Evolutionary conservation across 352 stramenopile genomes (phyloP).

Genomic region (Pythium phragmitis): DNA sequence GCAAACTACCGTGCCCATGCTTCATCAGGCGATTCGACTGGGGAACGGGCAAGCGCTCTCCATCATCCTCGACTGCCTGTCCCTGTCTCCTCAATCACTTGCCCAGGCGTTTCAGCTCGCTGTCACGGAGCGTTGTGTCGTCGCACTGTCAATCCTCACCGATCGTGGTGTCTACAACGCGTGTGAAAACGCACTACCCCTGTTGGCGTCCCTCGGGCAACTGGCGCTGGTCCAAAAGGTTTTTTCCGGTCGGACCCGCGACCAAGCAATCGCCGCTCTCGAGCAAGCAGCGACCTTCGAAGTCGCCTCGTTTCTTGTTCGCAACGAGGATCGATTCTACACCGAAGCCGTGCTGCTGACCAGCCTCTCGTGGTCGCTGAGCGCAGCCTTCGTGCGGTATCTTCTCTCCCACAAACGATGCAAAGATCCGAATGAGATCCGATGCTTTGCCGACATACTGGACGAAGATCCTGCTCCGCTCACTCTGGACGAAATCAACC

Average conservation of each 20-base stretch:
- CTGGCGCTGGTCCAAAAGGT: not conserved
- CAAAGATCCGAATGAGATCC: not conserved
- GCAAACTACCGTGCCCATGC: not conserved
- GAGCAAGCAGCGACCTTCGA: not conserved
- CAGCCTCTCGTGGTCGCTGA: not conserved
- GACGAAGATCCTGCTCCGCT: not conserved
- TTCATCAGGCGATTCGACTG: not conserved
- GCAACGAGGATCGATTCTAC: not conserved
- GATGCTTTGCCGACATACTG: not conserved
- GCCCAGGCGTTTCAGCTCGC: not conserved
- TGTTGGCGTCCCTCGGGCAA: not conserved
- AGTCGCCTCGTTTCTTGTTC: not conserved
- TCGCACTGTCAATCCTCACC: not conserved
- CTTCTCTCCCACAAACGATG: not conserved
- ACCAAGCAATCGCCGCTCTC: not conserved
- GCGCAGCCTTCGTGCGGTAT: not conserved
- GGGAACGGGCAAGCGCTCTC: not conserved
- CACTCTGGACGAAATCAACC: conserved; percentile 1
- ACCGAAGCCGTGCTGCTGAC: not conserved
- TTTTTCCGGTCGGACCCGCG: not conserved
- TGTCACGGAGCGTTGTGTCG: not conserved
- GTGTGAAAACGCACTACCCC: not conserved
- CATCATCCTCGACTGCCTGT: not conserved
- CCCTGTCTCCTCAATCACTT: not conserved
- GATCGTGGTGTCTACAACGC: not conserved